Base-by-base conservation (phyloP, 352 stramenopile genomes). In the Globisporangium uncinulatum region DNA sequence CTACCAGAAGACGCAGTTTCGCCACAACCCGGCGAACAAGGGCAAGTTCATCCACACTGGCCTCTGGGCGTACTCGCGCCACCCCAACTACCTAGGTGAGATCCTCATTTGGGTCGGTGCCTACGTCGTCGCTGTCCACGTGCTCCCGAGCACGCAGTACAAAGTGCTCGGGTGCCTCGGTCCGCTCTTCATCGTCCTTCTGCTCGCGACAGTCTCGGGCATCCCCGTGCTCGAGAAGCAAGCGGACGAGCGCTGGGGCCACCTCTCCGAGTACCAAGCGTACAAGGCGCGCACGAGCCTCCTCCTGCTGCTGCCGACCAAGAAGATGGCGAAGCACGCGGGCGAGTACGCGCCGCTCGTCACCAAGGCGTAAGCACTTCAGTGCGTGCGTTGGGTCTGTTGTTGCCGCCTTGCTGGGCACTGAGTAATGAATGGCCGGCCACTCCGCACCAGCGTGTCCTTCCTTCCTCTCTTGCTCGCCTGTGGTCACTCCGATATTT, bases 1-100 rank as follows among this genome's bases (percentile, higher is more conserved):
- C 66, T 71, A 70, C 36, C 86, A 96, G 67, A 96, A 96, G 77
- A 87, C 70, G 20, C 65, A 74, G 57, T 96, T 95, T 65, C 78
- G 76, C 17, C 68, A 55, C 21, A 70, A 90, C 57, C 32, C 67
- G 41, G 46, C 57, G 53, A 92, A 93, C 59, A 77, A 91, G 54
- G 76, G 69, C 51, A 74, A 83, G 61, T 96, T 95, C 59, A 96
- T 96, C 51, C 72, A 74, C 15, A 66, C 59, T 1, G 87, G 88
- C 0, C 68, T 97, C 4, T 96, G 88, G 88, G 58, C 64, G 51
- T 95, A 91, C 59, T 93, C 74, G 59, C 82, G 89, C 24, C 92
- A 98, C 79, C 92, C 92, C 3, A 97, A 97, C 66, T 97, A 97
- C 70, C 81, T 92, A 32, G 89, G 87, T 21, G 92, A 98, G 74